Conservation (phyloP, 257 asterid genomes). For the Asclepias syriaca region DNA sequence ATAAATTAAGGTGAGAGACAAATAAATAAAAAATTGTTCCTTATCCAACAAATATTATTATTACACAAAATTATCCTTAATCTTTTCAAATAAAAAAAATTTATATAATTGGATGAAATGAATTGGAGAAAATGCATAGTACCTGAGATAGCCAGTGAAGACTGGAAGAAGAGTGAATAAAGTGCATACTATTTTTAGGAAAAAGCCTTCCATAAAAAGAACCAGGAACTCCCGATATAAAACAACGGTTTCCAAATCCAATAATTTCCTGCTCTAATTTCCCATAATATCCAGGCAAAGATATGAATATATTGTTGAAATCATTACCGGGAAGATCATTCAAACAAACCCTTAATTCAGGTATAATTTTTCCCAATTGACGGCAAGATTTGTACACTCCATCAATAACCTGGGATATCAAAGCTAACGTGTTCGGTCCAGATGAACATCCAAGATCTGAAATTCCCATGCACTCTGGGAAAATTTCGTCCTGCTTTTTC, state of each 20-base stretch:
- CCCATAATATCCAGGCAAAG: constrained; percentile 44
- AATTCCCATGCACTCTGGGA: constrained; percentile 42
- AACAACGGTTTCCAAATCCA: not conserved
- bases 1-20: no score
- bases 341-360: constrained; percentile 49
- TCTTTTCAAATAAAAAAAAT: no score
- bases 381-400: constrained; percentile 4
- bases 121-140: no score
- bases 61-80: no score
- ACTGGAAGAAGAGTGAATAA: constrained; percentile 6
- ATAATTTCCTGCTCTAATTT: constrained; percentile 24
- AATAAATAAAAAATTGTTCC: no score
- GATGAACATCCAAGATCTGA: constrained; percentile 78
- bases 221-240: not conserved
- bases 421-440: constrained; percentile 51
- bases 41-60: no score
- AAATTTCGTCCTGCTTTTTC: not conserved
- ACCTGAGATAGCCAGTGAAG: constrained; percentile 12
- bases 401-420: constrained; percentile 29
- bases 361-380: constrained; percentile 19
- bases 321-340: constrained; percentile 77
- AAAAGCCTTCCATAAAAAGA: constrained; percentile 3
- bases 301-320: constrained; percentile 43
- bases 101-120: no score
- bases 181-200: not conserved